A percentile compares a stretch with the other conserved stretches of the same genome.
Conservation (phyloP, 2,329 filamentous ascomycete genomes). For the Calonectria hawksworthii region DNA sequence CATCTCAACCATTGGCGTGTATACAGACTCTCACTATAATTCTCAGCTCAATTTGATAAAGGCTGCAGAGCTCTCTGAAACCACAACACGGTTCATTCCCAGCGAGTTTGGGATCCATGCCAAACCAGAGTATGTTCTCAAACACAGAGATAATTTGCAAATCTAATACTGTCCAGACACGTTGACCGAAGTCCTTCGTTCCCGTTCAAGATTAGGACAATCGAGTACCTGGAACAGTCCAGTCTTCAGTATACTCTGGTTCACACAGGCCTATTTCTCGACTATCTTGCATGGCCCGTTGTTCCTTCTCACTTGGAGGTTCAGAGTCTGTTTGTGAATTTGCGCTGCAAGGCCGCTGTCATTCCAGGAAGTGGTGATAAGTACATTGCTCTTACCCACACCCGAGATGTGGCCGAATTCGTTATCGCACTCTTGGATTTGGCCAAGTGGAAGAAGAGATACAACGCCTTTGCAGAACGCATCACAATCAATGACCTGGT, state of each 20-base stretch:
- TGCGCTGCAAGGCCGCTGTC: background rate
- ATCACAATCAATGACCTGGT: background rate
- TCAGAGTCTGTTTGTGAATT: background rate
- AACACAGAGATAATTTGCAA: background rate
- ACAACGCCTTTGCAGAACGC: background rate
- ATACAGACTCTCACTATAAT: background rate
- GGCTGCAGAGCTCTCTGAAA: background rate
- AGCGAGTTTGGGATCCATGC: background rate
- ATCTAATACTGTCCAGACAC: background rate
- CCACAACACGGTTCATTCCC: background rate
- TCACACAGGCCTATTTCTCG: background rate
- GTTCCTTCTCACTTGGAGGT: background rate
- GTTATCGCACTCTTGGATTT: background rate
- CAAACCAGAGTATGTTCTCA: background rate
- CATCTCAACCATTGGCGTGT: background rate
- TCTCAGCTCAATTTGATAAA: background rate
- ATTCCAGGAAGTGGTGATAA: background rate
- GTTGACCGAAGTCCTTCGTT: background rate
- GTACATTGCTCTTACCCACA: background rate
- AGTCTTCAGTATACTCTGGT: background rate
- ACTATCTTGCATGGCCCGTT: background rate
- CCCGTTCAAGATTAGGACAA: background rate
- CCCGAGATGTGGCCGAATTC: background rate
- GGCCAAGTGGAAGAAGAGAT: background rate
- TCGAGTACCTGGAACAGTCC: background rate